Conservation (phyloP, 306 rosid species). For the Sesbania bispinosa region DNA sequence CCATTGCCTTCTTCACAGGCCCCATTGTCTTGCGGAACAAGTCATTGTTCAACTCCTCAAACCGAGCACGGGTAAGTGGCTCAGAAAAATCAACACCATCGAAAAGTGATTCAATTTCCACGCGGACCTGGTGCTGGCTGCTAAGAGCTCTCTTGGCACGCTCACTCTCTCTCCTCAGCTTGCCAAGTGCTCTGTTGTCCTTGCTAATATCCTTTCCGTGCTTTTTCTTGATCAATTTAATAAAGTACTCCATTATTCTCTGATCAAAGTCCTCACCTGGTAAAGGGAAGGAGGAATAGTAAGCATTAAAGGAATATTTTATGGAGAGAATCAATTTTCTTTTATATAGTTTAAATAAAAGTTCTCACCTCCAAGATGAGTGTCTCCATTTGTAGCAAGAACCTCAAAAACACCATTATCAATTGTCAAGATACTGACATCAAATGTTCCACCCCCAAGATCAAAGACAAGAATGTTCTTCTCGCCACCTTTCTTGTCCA, state of each 20-base stretch:
- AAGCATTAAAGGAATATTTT: background rate
- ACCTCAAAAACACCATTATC: slow-evolving; percentile 98
- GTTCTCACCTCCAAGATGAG: slow-evolving; percentile 92
- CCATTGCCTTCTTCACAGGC: slow-evolving; percentile 97
- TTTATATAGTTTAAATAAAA: background rate
- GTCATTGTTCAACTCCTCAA: slow-evolving; percentile 95
- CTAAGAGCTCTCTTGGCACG: slow-evolving; percentile 99
- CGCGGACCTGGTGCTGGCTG: slow-evolving; percentile 99
- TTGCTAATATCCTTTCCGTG: slow-evolving; percentile 92
- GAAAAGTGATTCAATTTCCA: slow-evolving; percentile 95
- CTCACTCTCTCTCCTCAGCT: slow-evolving; percentile 87
- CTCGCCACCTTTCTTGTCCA: slow-evolving; percentile 99
- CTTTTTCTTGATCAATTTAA: slow-evolving; percentile 96
- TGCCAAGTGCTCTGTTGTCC: slow-evolving; percentile 97
- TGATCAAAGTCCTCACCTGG: slow-evolving; percentile 95
- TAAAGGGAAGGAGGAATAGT: background rate
- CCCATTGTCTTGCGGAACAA: slow-evolving; percentile 99
- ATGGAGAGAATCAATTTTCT: background rate
- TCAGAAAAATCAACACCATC: slow-evolving; percentile 88
- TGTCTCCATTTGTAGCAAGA: slow-evolving; percentile 93
- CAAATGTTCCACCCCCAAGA: slow-evolving; percentile 98
- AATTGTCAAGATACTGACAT: slow-evolving; percentile 98
- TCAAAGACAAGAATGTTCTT: slow-evolving; percentile 98
- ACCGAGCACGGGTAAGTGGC: slow-evolving; percentile 89
- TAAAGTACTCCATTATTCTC: slow-evolving; percentile 95